Conservation (phyloP, 192 early-diverging fungal genomes). For the Umbelopsis ramanniana region DNA sequence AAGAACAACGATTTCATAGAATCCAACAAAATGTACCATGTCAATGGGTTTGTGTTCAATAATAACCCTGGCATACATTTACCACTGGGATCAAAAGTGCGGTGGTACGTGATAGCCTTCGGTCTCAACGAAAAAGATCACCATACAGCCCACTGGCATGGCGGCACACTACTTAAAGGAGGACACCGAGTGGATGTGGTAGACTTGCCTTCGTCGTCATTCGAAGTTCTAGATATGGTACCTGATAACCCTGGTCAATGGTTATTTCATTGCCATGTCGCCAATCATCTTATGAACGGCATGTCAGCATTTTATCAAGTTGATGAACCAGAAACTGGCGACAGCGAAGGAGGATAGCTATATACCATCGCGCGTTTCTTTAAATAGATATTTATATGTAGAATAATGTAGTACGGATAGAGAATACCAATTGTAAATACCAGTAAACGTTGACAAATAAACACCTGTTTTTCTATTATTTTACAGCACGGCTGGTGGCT, state of each 20-base stretch:
- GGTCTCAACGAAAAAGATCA: conserved; percentile 25
- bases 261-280: conserved; percentile 53
- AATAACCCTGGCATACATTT: conserved; percentile 35
- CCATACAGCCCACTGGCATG: conserved; percentile 50
- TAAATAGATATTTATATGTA: not conserved
- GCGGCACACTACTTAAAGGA: conserved; percentile 36
- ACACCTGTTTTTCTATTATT: not conserved
- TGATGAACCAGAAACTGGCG: conserved; percentile 35
- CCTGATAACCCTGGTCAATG: conserved; percentile 50
- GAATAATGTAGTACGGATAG: not conserved
- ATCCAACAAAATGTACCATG: conserved; percentile 45
- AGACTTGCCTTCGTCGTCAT: conserved; percentile 39
- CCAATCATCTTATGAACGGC: conserved; percentile 43
- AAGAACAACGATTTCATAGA: conserved; percentile 36
- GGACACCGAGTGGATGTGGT: conserved; percentile 52
- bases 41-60: conserved; percentile 45
- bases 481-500: not conserved
- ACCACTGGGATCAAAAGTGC: conserved; percentile 26
- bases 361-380: not conserved
- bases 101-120: conserved; percentile 38
- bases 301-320: conserved; percentile 50
- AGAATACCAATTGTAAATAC: not conserved
- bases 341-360: conserved; percentile 36
- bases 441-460: not conserved
- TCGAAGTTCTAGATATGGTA: conserved; percentile 44